phyloP scores from a whole-genome alignment of 2,329 filamentous ascomycete genomes.

The Leptographium flavum region DNA sequence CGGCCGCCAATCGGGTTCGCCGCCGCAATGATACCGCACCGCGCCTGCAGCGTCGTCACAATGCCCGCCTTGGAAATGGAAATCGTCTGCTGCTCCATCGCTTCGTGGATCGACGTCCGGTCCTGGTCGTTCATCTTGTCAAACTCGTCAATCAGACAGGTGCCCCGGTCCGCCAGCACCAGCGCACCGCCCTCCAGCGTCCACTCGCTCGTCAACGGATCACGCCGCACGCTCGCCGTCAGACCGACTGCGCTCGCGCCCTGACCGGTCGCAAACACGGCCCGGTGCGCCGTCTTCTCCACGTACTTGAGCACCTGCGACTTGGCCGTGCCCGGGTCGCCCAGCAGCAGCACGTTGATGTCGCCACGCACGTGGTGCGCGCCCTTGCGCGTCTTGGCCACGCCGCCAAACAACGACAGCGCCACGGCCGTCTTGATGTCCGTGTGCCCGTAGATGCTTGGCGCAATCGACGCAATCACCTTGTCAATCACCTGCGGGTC shows the following conservation, averaged over 20 bases:
- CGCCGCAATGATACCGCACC: constrained; percentile 90
- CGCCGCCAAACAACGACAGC: constrained; percentile 85
- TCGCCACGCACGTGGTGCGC: constrained; percentile 87
- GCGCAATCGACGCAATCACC: constrained; percentile 83
- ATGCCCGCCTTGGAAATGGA: constrained; percentile 98
- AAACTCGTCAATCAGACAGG: constrained; percentile 95
- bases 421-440: constrained; percentile 97
- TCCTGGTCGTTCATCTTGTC: constrained; percentile 99
- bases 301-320: constrained; percentile 96
- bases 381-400: constrained; percentile 80
- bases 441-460: constrained; percentile 91
- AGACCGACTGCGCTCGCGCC: constrained; percentile 95
- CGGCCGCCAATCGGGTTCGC: constrained; percentile 93
- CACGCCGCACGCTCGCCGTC: constrained; percentile 87
- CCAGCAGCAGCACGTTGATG: constrained; percentile 92
- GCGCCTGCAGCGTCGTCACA: constrained; percentile 88
- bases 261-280: constrained; percentile 94
- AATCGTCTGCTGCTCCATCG: constrained; percentile 99
- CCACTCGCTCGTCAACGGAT: constrained; percentile 93
- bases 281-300: constrained; percentile 91
- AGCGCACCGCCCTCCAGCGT: constrained; percentile 91
- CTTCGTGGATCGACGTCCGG: constrained; percentile 94
- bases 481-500: constrained; percentile 90
- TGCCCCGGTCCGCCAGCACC: constrained; percentile 87
- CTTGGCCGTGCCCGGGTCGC: constrained; percentile 95